Base-by-base conservation (phyloP, 1,284 basidiomycete species). In the Jaminaea rosea region DNA sequence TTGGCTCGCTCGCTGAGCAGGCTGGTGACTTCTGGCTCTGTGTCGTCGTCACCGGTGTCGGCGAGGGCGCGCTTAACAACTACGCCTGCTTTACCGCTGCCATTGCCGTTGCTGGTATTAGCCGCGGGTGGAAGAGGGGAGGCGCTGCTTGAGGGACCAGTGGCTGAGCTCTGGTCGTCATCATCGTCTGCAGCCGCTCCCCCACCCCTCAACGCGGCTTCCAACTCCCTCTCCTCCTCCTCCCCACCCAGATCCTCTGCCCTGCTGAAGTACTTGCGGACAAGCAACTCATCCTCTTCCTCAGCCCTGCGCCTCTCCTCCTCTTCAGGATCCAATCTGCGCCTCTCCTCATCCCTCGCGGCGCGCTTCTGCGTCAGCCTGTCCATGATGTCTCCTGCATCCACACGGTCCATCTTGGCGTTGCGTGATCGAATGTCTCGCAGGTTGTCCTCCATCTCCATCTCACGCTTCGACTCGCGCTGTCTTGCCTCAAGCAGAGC, bases 391-490 rank as follows among this genome's bases (percentile, higher is more conserved):
- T 61, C 56, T 26, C 71, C 69, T 1, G 65, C 47, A 42, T 71
- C 66, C 21, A 70, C 65, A 26, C 87, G 79, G 69, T 97, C 93
- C 55, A 91, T 83, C 44, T 92, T 80, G 1, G 94, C 90, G 75
- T 98, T 99, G 32, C 88, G 80, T 6, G 87, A 87, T 58, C 90
- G 81, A 59, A 98, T 88, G 69, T 97, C 93, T 69, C 96, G 90
- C 52, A 99, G 77, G 23, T 90, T 89, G 75, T 99, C 93, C 62
- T 97, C 80, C 52, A 94, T 86, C 69, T 98, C 94, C 93, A 99
- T 99, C 77, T 98, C 94, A 52, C 92, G 81, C 75, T 93, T 89
- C 29, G 87, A 88, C 75, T 93, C 88, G 46, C 85, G 79, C 44
- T 89, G 92, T 48, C 87, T 83, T 70, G 88, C 87, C 79, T 98